Conservation (phyloP, 805 yeast species). For the Wickerhamiella hasegawae region DNA sequence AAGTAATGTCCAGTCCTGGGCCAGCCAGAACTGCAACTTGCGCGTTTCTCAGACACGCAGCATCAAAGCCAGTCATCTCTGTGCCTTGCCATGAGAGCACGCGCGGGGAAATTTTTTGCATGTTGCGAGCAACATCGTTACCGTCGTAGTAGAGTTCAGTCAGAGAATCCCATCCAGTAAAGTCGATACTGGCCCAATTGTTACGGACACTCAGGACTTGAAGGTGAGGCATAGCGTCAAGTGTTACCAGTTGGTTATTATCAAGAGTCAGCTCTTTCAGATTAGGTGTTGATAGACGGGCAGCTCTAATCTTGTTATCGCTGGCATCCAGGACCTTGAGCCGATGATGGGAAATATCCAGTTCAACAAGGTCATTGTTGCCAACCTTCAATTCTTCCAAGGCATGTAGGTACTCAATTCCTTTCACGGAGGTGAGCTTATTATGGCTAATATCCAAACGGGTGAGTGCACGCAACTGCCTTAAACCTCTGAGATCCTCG, state of each 20-base stretch:
- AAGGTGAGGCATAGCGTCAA: slow-evolving; percentile 11
- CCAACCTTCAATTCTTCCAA: slow-evolving; percentile 11
- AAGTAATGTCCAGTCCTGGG: background rate
- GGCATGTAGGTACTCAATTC: slow-evolving; percentile 11
- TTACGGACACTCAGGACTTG: slow-evolving; percentile 9
- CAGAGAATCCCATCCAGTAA: slow-evolving; percentile 10
- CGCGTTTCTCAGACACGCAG: slow-evolving; percentile 2
- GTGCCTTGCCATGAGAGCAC: slow-evolving; percentile 13
- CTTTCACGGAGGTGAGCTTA: slow-evolving; percentile 8
- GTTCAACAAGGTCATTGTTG: slow-evolving; percentile 8
- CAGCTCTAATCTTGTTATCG: slow-evolving; percentile 9
- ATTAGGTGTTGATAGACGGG: slow-evolving; percentile 9
- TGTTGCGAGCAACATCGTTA: slow-evolving; percentile 7
- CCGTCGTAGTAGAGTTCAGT: slow-evolving; percentile 14
- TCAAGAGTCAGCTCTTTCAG: slow-evolving; percentile 12
- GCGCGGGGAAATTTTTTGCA: slow-evolving; percentile 7
- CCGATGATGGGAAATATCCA: slow-evolving; percentile 8
- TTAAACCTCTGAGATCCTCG: slow-evolving; percentile 9
- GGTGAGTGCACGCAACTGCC: slow-evolving; percentile 11
- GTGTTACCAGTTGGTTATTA: slow-evolving; percentile 7
- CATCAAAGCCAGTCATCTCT: slow-evolving; percentile 3
- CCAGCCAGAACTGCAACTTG: slow-evolving; percentile 11
- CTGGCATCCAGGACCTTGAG: slow-evolving; percentile 13
- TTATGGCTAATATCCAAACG: slow-evolving; percentile 13
- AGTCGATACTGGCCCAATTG: slow-evolving; percentile 12